phyloP scores from a whole-genome alignment of 1,284 basidiomycete genomes.

The Cryptococcus sp. region DNA sequence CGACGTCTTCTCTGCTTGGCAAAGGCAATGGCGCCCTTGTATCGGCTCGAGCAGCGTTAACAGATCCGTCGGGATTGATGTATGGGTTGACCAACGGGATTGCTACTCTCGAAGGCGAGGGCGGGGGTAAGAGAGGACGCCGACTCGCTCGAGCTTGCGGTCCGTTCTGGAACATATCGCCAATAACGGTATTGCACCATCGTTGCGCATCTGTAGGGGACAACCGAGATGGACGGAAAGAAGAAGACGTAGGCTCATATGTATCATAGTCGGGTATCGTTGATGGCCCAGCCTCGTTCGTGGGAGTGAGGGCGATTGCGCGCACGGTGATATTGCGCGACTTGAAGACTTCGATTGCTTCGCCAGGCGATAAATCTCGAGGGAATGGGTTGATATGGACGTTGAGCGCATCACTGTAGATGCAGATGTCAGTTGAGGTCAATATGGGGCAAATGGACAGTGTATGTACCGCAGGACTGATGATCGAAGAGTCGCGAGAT shows the following conservation, averaged over 20 bases:
- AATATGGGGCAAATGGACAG: too few species aligned
- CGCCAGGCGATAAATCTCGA: constrained; percentile 6
- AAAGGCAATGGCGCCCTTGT: constrained; percentile 31
- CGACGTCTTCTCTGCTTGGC: constrained; percentile 26
- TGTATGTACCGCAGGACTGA: constrained; percentile 25
- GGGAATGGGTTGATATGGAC: constrained; percentile 19
- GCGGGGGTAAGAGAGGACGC: constrained; percentile 3
- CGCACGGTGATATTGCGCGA: constrained; percentile 32
- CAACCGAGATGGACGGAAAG: constrained; percentile 17
- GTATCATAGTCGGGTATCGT: background rate
- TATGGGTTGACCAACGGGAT: constrained; percentile 8
- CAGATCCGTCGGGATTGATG: constrained; percentile 10
- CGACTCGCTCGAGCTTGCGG: constrained; percentile 11
- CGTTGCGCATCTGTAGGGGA: constrained; percentile 21
- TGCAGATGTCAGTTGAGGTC: constrained; percentile 17
- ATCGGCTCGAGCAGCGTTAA: constrained; percentile 20
- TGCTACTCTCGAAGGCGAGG: background rate
- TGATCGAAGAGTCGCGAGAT: constrained; percentile 63
- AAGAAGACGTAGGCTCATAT: constrained; percentile 8
- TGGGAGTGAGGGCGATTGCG: constrained; percentile 29
- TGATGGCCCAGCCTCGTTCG: background rate
- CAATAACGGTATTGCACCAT: constrained; percentile 30
- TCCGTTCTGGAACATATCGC: constrained; percentile 32
- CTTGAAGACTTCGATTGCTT: constrained; percentile 26
- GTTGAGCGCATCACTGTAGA: constrained; percentile 14